phyloP scores from a whole-genome alignment of 1,139 yeast genomes.

The Debaryomyces psychrophilus region DNA sequence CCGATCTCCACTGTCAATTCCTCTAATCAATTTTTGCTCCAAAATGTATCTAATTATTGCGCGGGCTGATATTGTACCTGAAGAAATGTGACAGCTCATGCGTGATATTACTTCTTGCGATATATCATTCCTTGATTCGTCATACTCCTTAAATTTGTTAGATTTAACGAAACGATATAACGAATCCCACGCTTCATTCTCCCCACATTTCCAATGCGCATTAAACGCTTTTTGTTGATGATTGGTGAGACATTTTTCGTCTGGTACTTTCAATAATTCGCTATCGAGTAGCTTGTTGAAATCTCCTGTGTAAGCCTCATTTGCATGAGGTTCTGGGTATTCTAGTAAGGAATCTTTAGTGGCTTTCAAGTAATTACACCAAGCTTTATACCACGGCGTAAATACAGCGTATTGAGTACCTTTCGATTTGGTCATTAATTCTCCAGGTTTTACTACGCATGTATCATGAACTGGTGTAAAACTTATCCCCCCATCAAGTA shows the following conservation, averaged over 20 bases:
- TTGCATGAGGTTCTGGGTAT: slow-evolving; percentile 3
- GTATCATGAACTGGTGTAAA: slow-evolving; percentile 47
- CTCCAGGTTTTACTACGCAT: slow-evolving; percentile 51
- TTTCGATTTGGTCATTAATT: slow-evolving; percentile 40
- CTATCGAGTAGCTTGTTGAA: background rate
- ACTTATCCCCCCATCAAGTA: slow-evolving; percentile 20
- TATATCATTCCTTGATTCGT: slow-evolving; percentile 28
- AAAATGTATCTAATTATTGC: slow-evolving; percentile 33
- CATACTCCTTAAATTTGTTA: slow-evolving; percentile 31
- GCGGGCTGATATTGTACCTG: slow-evolving; percentile 51
- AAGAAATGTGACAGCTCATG: slow-evolving; percentile 48
- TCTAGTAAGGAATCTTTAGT: slow-evolving; percentile 1
- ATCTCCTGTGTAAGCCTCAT: background rate
- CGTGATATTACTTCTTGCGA: slow-evolving; percentile 40
- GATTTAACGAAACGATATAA: slow-evolving; percentile 34
- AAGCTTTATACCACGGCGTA: slow-evolving; percentile 55
- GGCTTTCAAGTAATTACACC: slow-evolving; percentile 37
- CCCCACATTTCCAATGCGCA: slow-evolving; percentile 39
- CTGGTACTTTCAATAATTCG: slow-evolving; percentile 13
- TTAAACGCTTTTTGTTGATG: slow-evolving; percentile 13
- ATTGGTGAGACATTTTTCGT: slow-evolving; percentile 13
- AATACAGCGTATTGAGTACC: slow-evolving; percentile 55
- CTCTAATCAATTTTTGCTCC: slow-evolving; percentile 25
- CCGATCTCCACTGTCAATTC: slow-evolving; percentile 29
- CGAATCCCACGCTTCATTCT: slow-evolving; percentile 35